Percentiles rank a stretch among this genome's conserved stretches.
Evolutionary conservation across 441 rosid species (phyloP).

Genomic region (Erodium texanum): DNA sequence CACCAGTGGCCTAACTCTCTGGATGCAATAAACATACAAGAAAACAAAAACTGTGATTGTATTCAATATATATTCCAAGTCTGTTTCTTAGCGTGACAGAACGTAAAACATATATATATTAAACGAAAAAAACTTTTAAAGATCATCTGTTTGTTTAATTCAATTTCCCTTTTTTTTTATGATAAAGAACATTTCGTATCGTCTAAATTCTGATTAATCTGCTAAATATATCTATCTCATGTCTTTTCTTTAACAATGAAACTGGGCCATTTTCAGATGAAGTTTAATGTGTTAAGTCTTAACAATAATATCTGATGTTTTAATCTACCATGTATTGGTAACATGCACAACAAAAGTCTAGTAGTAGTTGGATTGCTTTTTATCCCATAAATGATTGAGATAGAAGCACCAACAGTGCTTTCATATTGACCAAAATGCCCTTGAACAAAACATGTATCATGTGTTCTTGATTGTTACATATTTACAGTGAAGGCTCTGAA

Average conservation of each 20-base stretch:
- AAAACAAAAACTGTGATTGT: too few species aligned
- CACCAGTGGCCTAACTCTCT: neutral
- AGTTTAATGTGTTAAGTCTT: neutral
- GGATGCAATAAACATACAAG: too few species aligned
- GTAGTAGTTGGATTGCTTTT: neutral
- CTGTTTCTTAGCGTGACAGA: too few species aligned
- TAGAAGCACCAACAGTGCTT: neutral
- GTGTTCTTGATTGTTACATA: too few species aligned
- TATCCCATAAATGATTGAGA: neutral
- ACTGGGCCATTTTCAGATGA: neutral
- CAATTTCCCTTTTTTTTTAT: too few species aligned
- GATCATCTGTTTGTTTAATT: too few species aligned
- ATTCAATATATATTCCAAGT: too few species aligned
- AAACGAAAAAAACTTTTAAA: too few species aligned
- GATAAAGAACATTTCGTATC: too few species aligned
- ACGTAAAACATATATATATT: too few species aligned
- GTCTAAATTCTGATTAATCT: too few species aligned
- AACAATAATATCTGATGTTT: neutral
- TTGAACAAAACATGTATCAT: neutral
- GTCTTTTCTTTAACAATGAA: neutral
- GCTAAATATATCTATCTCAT: neutral
- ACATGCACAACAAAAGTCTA: neutral
- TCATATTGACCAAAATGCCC: neutral
- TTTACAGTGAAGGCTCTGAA: conserved; percentile 64
- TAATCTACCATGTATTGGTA: neutral